Evolutionary conservation across 2,329 filamentous ascomycete genomes (phyloP), one percentile per base, ranked within the genome.

Genomic region (Arthrobotrys sinensis): DNA sequence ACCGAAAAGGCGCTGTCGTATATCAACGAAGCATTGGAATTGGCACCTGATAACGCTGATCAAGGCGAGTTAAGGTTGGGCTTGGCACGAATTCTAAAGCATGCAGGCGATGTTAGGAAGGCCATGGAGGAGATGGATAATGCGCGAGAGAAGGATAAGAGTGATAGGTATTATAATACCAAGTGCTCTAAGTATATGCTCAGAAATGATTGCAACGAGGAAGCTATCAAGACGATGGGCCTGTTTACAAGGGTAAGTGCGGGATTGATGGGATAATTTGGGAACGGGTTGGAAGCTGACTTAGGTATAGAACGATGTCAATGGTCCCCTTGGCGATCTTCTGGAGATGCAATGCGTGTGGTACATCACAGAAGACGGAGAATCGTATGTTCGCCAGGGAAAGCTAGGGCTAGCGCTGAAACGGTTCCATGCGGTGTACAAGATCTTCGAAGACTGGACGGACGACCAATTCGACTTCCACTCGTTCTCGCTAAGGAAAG

Each of bases 391-490:
- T 72, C 91, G 96, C 63, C 92, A 94, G 83, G 91, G 91, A 80
- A 94, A 97, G 81, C 86, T 92, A 55, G 93, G 92, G 3, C 88
- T 97, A 76, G 95, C 96, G 0, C 87, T 99, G 66, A 99, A 99
- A 87, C 90, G 96, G 62, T 95, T 97, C 85, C 93, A 94, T 80
- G 88, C 93, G 21, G 89, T 99, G 72, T 91, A 91, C 84, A 93
- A 93, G 85, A 96, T 99, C 80, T 99, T 99, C 82, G 95, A 98
- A 81, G 90, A 93, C 19, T 99, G 96, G 96, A 92, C 97, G 83
- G 96, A 99, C 84, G 96, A 99, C 82, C 96, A 99, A 83, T 97
- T 98, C 82, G 96, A 99, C 84, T 99, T 99, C 87, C 96, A 99
- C 87, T 93, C 90, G 84, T 99, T 99, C 85, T 97, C 94, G 19